Conservation (phyloP, 306 rosid genomes). For the Casuarina equisetifolia region DNA sequence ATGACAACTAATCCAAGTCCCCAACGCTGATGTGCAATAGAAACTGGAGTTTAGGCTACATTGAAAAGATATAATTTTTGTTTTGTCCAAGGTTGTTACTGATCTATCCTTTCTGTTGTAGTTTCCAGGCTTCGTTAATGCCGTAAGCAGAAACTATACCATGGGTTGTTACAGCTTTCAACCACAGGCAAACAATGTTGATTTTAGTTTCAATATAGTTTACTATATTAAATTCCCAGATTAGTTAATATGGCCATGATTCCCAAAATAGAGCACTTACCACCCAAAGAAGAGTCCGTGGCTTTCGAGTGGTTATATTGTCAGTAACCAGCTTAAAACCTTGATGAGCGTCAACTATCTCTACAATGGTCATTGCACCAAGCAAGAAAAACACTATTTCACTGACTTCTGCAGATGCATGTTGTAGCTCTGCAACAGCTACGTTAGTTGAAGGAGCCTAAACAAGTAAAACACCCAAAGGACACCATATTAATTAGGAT, state of each 20-base stretch:
- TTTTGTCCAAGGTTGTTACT: neutral
- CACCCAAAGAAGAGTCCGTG: slow-evolving; percentile 93
- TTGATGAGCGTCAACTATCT: slow-evolving; percentile 91
- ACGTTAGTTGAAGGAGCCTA: slow-evolving; percentile 94
- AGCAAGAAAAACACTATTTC: slow-evolving; percentile 95
- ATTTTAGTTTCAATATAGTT: slow-evolving; percentile 14
- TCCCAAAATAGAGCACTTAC: slow-evolving; percentile 51
- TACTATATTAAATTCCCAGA: neutral
- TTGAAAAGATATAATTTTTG: neutral
- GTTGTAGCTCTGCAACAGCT: slow-evolving; percentile 84
- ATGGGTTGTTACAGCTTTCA: neutral
- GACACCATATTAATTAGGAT: neutral
- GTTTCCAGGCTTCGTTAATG: neutral
- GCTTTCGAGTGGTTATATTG: slow-evolving; percentile 87
- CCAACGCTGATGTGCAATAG: neutral
- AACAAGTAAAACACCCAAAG: slow-evolving; percentile 17
- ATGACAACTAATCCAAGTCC: neutral
- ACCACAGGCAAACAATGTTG: neutral
- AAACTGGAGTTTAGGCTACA: neutral
- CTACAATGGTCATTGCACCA: slow-evolving; percentile 98
- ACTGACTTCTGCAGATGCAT: slow-evolving; percentile 91
- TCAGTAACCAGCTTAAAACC: slow-evolving; percentile 96
- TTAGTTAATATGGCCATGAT: slow-evolving; percentile 12
- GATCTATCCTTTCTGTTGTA: neutral
- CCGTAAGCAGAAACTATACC: slow-evolving; percentile 2